A percentile compares a stretch with the other conserved stretches of the same genome.
Evolutionary conservation across 2,329 filamentous ascomycete species (phyloP).

Genomic region (Colletotrichum nymphaeae): DNA sequence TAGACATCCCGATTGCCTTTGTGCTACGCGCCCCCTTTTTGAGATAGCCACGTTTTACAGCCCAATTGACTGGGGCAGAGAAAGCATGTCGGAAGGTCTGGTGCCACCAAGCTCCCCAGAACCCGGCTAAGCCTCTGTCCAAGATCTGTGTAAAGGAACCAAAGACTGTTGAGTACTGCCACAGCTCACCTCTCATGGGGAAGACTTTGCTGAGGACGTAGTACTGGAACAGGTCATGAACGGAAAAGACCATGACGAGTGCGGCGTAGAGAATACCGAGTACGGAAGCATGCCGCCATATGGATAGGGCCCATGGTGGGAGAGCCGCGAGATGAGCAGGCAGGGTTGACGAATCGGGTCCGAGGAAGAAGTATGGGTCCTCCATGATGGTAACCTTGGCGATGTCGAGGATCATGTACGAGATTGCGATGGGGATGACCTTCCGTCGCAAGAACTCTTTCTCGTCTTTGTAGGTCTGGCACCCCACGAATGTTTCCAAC

Average conservation of each 20-base stretch:
- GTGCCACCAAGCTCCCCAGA: slow-evolving; percentile 92
- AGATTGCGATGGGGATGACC: slow-evolving; percentile 58
- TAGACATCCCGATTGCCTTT: slow-evolving; percentile 48
- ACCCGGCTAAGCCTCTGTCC: slow-evolving; percentile 79
- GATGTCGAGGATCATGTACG: slow-evolving; percentile 77
- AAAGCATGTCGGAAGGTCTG: slow-evolving; percentile 86
- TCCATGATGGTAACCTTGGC: slow-evolving; percentile 76
- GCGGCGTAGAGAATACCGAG: slow-evolving; percentile 68
- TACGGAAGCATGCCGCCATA: slow-evolving; percentile 68
- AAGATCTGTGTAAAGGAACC: slow-evolving; percentile 67
- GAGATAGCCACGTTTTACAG: slow-evolving; percentile 55
- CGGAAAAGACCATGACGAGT: slow-evolving; percentile 69
- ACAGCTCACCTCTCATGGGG: slow-evolving; percentile 61
- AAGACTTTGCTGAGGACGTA: slow-evolving; percentile 62
- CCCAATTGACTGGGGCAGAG: slow-evolving; percentile 65
- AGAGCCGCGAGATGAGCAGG: slow-evolving; percentile 56
- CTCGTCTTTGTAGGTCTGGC: slow-evolving; percentile 54
- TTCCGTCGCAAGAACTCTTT: slow-evolving; percentile 57
- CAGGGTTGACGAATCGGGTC: slow-evolving; percentile 51
- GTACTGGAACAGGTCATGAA: slow-evolving; percentile 69
- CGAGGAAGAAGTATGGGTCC: slow-evolving; percentile 81
- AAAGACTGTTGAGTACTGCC: slow-evolving; percentile 65
- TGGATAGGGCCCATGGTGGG: slow-evolving; percentile 57
- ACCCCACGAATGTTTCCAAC: slow-evolving; percentile 57
- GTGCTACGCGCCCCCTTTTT: slow-evolving; percentile 44